Evolutionary conservation across 371 early-diverging fungal species (phyloP), one percentile per base, ranked within the genome.

Genomic region (Rhizomucor pusillus): DNA sequence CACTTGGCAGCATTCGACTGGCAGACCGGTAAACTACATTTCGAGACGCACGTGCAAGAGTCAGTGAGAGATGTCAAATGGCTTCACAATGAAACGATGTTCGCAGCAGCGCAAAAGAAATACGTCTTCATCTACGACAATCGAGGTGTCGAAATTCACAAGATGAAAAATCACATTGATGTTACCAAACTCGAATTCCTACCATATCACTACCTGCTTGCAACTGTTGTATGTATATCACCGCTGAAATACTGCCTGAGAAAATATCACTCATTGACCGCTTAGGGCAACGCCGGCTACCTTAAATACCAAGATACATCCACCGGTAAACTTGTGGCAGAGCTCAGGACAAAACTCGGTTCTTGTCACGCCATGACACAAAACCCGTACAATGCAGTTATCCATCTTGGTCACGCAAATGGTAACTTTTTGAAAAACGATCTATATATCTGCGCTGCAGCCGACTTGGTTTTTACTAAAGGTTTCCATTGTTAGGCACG

Each of bases 251-350:
- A n/a, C n/a, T n/a, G n/a, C n/a, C n/a, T n/a, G n/a, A n/a, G n/a
- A n/a, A n/a, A 45, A 23, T 24, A 14, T 22, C n/a, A n/a, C n/a
- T n/a, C n/a, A 40, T 10, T 16, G 22, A 7, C 19, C 10, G 23
- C 19, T 35, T 61, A 85, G 85, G 92, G 94, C 18, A 87, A 90
- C 56, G 71, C 84, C 9, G 96, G 98, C 11, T 79, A 71, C 45
- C 71, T 99, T 23, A 87, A 87, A 69, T 99, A 99, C 74, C 96
- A 96, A 69, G 99, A 99, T 67, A 92, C 93, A 41, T 97, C 97
- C 1, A 97, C 93, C 25, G 99, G 99, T 43, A 69, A 87, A 54
- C 65, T 97, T 7, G 90, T 96, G 7, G 85, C 90, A 20, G 94
- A 94, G 59, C 81, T 80, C 37, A 78, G 85, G 47, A 90, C 97